phyloP scores from a whole-genome alignment of 805 yeast genomes.

The Wickerhamiella australiensis region DNA sequence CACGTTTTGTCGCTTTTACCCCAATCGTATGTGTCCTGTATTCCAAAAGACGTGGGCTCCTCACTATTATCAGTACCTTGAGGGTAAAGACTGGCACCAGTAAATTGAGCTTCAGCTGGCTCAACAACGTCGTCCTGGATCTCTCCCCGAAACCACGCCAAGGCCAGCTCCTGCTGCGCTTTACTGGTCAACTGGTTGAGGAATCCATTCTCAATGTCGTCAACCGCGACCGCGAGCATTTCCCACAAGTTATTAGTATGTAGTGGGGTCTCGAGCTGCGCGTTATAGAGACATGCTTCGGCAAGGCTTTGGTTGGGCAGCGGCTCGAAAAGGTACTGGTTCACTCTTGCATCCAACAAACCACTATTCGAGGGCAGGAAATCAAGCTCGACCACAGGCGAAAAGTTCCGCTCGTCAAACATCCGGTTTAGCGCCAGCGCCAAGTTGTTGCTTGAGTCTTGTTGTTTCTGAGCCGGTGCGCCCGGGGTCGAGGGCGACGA shows the following conservation, averaged over 20 bases:
- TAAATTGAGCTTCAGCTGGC: not conserved
- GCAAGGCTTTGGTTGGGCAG: conserved; percentile 40
- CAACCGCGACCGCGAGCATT: conserved; percentile 17
- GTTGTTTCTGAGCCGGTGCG: not conserved
- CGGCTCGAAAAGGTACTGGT: conserved; percentile 19
- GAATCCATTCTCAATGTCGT: conserved; percentile 14
- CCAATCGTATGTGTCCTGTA: not conserved
- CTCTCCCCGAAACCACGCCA: conserved; percentile 16
- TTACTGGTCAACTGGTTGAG: conserved; percentile 10
- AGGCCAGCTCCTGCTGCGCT: conserved; percentile 11
- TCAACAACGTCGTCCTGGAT: not conserved
- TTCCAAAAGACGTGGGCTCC: not conserved
- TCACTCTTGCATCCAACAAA: conserved; percentile 18
- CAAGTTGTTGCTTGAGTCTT: conserved; percentile 1
- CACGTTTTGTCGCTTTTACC: conserved; percentile 3
- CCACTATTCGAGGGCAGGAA: conserved; percentile 30
- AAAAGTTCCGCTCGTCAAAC: not conserved
- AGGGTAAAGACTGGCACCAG: not conserved
- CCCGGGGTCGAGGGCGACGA: not conserved
- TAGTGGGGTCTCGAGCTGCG: conserved; percentile 33
- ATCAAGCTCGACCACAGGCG: conserved; percentile 33
- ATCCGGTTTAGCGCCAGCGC: conserved; percentile 5
- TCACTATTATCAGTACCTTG: not conserved
- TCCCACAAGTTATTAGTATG: conserved; percentile 17
- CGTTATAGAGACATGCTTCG: conserved; percentile 48